Evolutionary conservation across 2,329 filamentous ascomycete genomes (phyloP), one percentile per base, ranked within the genome.

Genomic region (Penicillium sp.): DNA sequence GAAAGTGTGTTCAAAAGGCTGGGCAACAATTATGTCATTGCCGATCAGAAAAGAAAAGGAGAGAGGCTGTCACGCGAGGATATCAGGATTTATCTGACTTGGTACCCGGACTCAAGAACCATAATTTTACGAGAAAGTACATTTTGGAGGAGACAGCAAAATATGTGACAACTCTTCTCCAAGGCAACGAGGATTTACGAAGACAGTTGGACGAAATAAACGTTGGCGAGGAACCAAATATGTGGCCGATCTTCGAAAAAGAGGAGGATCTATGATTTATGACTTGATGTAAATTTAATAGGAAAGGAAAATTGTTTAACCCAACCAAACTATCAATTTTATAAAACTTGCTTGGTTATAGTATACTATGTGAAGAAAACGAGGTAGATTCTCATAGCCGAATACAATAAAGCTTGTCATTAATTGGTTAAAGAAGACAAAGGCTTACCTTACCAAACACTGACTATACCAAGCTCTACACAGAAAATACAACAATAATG

Each of bases 1-100:
- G 58, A 8, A 62, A 61, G 27, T 61, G 60, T 39, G 39, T 58
- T 4, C 60, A 62, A 23, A 56, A 33, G 21, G 46, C 60, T 3
- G 60, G 60, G 2, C 60, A 62, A 20, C 47, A 43, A 17, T 32
- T 61, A 8, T 62, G 60, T 20, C 60, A 62, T 36, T 62, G 60
- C 21, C 58, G 52, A 18, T 54, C 60, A 7, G 60, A 62, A 23
- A 61, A 62, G 42, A 62, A 51, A 39, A 52, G 58, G 15, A 47
- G 60, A 17, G 58, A 62, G 41, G 18, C 53, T 29, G 40, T 62
- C 36, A 39, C 40, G 29, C 44, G 56, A 4, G 44, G 54, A 15
- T 62, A 62, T 44, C 49, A 48, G 15, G 46, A 54, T 17, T 34
- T 62, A 15, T 61, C 54, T 8, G 36, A 43, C 3, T 27, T 53